Percentiles rank a stretch among this genome's conserved stretches.
Evolutionary conservation across 179 eudicot genomes (phyloP).

Genomic region (Camellia oleifera): DNA sequence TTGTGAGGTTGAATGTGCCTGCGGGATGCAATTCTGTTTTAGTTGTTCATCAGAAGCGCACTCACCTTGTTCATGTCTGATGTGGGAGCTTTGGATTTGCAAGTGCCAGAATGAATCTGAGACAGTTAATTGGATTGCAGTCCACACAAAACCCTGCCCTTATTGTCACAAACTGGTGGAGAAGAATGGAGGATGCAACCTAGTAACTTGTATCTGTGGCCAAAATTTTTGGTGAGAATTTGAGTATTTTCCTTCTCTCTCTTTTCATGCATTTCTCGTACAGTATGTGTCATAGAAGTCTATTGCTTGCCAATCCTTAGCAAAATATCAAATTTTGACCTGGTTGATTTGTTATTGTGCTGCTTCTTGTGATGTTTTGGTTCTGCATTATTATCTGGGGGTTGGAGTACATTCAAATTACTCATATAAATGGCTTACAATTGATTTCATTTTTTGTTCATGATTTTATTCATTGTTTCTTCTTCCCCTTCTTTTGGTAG

Average conservation of each 20-base stretch:
- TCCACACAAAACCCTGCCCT: slow-evolving; percentile 51
- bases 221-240: slow-evolving; percentile 51
- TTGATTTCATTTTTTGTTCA: neutral
- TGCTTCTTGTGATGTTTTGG: neutral
- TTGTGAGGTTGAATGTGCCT: slow-evolving; percentile 62
- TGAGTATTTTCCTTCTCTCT: slow-evolving; percentile 2
- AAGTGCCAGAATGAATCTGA: slow-evolving; percentile 51
- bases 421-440: too few species aligned
- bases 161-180: slow-evolving; percentile 58
- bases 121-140: slow-evolving; percentile 49
- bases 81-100: slow-evolving; percentile 59
- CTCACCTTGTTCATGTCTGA: slow-evolving; percentile 62
- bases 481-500: neutral
- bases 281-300: neutral
- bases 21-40: slow-evolving; percentile 60
- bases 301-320: neutral
- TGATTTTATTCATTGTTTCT: neutral
- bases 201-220: slow-evolving; percentile 44
- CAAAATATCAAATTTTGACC: neutral
- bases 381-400: neutral
- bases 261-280: neutral
- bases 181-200: slow-evolving; percentile 64
- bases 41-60: slow-evolving; percentile 50
- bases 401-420: too few species aligned
- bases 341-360: neutral